These are phyloP conservation scores for Stagonosporopsis rhizophila DNA, from an alignment of 2,329 filamentous ascomycete species.

Conservation along the genomic window DNA sequence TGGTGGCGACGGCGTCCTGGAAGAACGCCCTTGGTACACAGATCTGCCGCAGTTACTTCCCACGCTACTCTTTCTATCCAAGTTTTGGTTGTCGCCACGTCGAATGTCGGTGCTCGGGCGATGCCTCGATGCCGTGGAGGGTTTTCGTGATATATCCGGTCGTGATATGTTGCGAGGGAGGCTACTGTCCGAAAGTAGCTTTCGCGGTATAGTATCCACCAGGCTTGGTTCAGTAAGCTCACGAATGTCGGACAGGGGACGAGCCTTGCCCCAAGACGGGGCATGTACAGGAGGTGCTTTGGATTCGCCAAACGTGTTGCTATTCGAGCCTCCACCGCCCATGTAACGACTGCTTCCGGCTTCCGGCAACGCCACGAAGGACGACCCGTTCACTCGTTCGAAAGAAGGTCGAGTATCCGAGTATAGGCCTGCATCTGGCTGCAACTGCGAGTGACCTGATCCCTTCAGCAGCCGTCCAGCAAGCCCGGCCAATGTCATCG, in stretches of 20 bases:
- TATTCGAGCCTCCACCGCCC: slow-evolving; percentile 36
- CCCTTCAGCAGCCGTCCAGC: slow-evolving; percentile 46
- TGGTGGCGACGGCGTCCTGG: slow-evolving; percentile 44
- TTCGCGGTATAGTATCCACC: slow-evolving; percentile 46
- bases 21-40: slow-evolving; percentile 31
- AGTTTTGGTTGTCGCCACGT: slow-evolving; percentile 38
- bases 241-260: slow-evolving; percentile 59
- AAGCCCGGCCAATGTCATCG: slow-evolving; percentile 40
- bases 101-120: slow-evolving; percentile 42
- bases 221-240: slow-evolving; percentile 59
- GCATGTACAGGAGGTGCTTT: slow-evolving; percentile 33
- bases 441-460: slow-evolving; percentile 40
- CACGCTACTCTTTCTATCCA: slow-evolving; percentile 37
- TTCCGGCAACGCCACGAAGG: slow-evolving; percentile 20
- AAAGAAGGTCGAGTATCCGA: slow-evolving; percentile 25
- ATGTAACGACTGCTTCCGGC: slow-evolving; percentile 19
- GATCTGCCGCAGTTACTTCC: slow-evolving; percentile 40
- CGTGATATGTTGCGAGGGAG: slow-evolving; percentile 36
- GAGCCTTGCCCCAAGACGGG: slow-evolving; percentile 45
- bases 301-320: slow-evolving; percentile 33
- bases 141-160: slow-evolving; percentile 40
- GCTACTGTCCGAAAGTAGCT: slow-evolving; percentile 30
- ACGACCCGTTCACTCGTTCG: slow-evolving; percentile 24
- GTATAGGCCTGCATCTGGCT: slow-evolving; percentile 29
- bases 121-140: slow-evolving; percentile 39